Evolutionary conservation across 257 asterid genomes (phyloP).

Genomic region (Salvia rosmarinus): DNA sequence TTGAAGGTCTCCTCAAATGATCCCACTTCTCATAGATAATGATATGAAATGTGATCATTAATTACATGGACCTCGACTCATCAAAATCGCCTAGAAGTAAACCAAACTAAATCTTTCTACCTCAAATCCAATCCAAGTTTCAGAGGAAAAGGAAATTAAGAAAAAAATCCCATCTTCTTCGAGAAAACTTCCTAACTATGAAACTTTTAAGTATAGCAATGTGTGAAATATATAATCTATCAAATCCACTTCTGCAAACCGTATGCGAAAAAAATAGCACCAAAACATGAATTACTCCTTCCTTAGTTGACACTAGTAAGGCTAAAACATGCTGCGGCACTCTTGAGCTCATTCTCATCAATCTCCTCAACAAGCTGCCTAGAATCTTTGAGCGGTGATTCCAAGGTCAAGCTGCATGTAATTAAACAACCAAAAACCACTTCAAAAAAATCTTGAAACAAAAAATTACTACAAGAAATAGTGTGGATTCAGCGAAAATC

Average conservation of each 20-base stretch:
- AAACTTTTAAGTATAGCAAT: neutral
- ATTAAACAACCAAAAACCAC: too few relatives aligned
- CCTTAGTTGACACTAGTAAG: conserved; percentile 68
- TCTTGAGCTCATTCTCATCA: conserved; percentile 76
- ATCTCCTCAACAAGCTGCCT: conserved; percentile 68
- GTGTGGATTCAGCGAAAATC: too few relatives aligned
- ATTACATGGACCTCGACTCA: neutral
- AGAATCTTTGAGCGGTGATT: conserved; percentile 65
- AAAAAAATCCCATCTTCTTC: neutral
- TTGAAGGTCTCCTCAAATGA: neutral
- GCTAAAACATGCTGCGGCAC: conserved; percentile 83
- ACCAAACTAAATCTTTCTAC: neutral
- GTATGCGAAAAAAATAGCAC: neutral
- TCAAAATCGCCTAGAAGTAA: neutral
- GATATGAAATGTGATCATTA: conserved; percentile 20
- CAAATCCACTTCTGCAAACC: conserved; percentile 9
- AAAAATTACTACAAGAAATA: too few relatives aligned
- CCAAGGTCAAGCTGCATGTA: conserved; percentile 71
- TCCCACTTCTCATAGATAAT: conserved; percentile 4
- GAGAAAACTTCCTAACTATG: conserved; percentile 1
- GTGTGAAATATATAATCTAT: conserved; percentile 19
- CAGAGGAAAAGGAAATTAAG: neutral
- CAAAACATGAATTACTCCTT: conserved; percentile 10
- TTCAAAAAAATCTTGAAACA: too few relatives aligned
- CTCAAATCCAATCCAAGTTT: conserved; percentile 11